Percentiles rank a stretch among this genome's conserved stretches.
Evolutionary conservation across 176 grass and related monocot genomes (phyloP).

Genomic region (Eragrostis curvula): DNA sequence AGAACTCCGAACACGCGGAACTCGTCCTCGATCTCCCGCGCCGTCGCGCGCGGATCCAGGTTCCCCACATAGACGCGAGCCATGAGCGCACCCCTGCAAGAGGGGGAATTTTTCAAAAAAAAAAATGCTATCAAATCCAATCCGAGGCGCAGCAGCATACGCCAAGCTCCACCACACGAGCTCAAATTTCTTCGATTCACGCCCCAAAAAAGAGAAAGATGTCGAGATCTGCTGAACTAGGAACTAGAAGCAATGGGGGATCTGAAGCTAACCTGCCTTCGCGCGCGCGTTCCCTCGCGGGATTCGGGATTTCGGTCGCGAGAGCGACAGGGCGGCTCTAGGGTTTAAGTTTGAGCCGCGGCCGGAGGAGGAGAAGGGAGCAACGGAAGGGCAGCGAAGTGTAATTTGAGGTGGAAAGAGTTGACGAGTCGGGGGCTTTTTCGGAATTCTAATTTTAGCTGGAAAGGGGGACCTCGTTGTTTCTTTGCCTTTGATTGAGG

Average conservation of each 20-base stretch:
- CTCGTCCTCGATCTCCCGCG: slow-evolving; percentile 77
- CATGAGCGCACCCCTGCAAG: slow-evolving; percentile 49
- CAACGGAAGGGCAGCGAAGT: not conserved
- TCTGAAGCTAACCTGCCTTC: slow-evolving; percentile 38
- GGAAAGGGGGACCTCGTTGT: not conserved
- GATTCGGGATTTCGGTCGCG: slow-evolving; percentile 39
- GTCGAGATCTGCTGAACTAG: not conserved
- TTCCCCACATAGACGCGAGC: slow-evolving; percentile 85
- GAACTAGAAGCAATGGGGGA: not conserved
- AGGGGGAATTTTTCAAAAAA: not conserved
- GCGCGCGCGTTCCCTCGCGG: not conserved
- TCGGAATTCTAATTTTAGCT: not conserved
- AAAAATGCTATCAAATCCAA: slow-evolving; percentile 12
- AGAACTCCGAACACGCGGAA: slow-evolving; percentile 80
- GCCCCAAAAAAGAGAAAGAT: not conserved
- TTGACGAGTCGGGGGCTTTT: slow-evolving; percentile 28
- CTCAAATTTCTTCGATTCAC: slow-evolving; percentile 14
- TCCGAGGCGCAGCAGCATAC: slow-evolving; percentile 21
- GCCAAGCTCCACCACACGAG: not conserved
- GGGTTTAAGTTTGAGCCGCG: slow-evolving; percentile 52
- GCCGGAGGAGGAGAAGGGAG: not conserved
- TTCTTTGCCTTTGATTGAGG: too few species aligned
- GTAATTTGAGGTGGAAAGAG: slow-evolving; percentile 33
- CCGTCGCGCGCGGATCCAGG: slow-evolving; percentile 73
- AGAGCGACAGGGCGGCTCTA: slow-evolving; percentile 25